Base-by-base conservation (phyloP, 306 rosid genomes). In the Gillenia trifoliata region DNA sequence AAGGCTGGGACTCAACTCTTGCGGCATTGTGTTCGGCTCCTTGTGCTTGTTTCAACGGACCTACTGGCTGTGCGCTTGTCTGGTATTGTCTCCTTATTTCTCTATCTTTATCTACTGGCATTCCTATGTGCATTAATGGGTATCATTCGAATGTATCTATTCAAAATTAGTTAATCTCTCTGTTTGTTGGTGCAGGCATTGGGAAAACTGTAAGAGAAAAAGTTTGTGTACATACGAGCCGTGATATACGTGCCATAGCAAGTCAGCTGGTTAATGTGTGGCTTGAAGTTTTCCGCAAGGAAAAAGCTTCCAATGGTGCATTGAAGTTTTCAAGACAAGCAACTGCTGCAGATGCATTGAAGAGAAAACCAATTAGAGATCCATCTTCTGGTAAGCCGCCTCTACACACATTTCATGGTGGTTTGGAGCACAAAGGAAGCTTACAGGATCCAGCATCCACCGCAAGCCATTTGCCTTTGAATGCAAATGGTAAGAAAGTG, bases 211-310 rank as follows among this genome's bases (percentile, higher is more conserved):
- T 95, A 78, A 92, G 86, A 88, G 99, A 95, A 84, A 95, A 95
- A 85, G 99, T 95, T 78, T 95, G 99, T 84, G 97, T 95, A 41
- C 99, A 95, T 83, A 95, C 99, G 36, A 95, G 99, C 88, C 99
- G 99, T 75, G 99, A 95, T 75, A 95, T 95, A 80, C 98, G 99
- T 57, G 92, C 97, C 79, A 88, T 95, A 82, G 99, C 98, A 68
- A 95, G 98, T 81, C 99, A 92, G 80, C 87, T 95, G 81, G 99
- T 95, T 81, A 92, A 85, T 64, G 93, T 92, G 67, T 95, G 99
- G 99, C 99, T 95, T 77, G 98, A 92, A 85, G 86, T 95, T 74
- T 95, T 95, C 76, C 99, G 99, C 78, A 92, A 92, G 84, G 93
- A 86, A 83, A 95, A 95, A 79, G 93, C 98, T 78, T 89, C 89